These are phyloP conservation scores for Leucosporidium yakuticum DNA, from an alignment of 768 basidiomycete species.

Conservation along the genomic window DNA sequence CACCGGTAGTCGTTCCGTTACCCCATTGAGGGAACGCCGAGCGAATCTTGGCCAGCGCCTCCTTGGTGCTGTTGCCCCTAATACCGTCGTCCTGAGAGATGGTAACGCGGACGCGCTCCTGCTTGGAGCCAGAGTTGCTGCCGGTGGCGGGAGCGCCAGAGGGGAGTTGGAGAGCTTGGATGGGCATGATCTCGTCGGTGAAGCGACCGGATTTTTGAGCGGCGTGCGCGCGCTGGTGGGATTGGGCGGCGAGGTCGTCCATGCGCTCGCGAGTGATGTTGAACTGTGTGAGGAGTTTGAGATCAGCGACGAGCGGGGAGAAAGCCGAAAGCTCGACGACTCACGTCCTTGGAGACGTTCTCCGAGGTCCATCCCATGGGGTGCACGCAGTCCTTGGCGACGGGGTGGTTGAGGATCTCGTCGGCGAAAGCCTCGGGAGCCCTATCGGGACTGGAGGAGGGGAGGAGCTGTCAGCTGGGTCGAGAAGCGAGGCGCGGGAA, in stretches of 20 bases:
- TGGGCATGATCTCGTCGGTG: slow-evolving; percentile 73
- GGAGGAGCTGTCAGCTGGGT: slow-evolving; percentile 12
- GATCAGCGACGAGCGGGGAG: neutral
- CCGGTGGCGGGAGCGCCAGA: slow-evolving; percentile 67
- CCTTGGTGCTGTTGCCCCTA: slow-evolving; percentile 71
- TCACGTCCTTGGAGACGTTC: slow-evolving; percentile 59
- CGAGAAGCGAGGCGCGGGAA: neutral
- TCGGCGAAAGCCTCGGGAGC: slow-evolving; percentile 59
- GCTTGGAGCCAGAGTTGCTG: slow-evolving; percentile 47
- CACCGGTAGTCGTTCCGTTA: slow-evolving; percentile 48
- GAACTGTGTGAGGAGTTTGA: slow-evolving; percentile 50
- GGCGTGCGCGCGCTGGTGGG: slow-evolving; percentile 74
- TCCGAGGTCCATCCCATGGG: slow-evolving; percentile 75
- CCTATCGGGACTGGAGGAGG: slow-evolving; percentile 60
- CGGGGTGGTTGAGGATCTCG: slow-evolving; percentile 58
- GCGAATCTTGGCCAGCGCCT: slow-evolving; percentile 72
- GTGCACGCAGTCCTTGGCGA: slow-evolving; percentile 67
- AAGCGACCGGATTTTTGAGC: slow-evolving; percentile 78
- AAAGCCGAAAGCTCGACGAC: neutral
- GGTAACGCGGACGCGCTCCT: slow-evolving; percentile 50
- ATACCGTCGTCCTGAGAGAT: slow-evolving; percentile 82
- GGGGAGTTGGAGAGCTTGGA: slow-evolving; percentile 50
- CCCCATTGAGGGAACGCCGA: slow-evolving; percentile 72
- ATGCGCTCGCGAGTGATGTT: slow-evolving; percentile 66
- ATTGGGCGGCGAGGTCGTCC: slow-evolving; percentile 75